A percentile compares a stretch with the other conserved stretches of the same genome.
Evolutionary conservation across 768 basidiomycete species (phyloP).

Genomic region (Suillus spraguei): DNA sequence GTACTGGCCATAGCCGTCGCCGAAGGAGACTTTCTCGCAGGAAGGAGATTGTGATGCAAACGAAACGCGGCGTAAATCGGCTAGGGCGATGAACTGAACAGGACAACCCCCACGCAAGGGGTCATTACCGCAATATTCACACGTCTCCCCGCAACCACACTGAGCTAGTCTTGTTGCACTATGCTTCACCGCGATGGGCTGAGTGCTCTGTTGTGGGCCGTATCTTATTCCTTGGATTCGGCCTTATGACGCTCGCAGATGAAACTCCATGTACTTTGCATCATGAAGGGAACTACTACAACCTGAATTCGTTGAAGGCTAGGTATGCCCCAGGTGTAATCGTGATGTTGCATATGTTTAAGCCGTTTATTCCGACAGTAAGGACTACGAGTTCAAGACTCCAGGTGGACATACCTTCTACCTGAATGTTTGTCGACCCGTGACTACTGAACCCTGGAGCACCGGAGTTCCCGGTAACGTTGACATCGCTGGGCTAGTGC

Average conservation of each 20-base stretch:
- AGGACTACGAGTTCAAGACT: constrained; percentile 61
- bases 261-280: constrained; percentile 67
- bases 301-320: constrained; percentile 62
- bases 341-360: not conserved
- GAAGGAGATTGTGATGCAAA: constrained; percentile 6
- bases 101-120: constrained; percentile 26
- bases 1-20: constrained; percentile 60
- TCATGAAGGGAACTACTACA: constrained; percentile 59
- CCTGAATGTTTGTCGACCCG: constrained; percentile 67
- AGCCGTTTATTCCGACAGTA: constrained; percentile 41
- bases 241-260: constrained; percentile 24
- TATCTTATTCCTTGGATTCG: constrained; percentile 7
- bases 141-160: not conserved
- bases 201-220: constrained; percentile 11
- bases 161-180: not conserved
- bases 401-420: constrained; percentile 47
- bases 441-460: constrained; percentile 61
- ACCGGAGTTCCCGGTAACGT: constrained; percentile 50
- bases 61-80: constrained; percentile 29
- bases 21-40: constrained; percentile 21
- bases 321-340: constrained; percentile 42
- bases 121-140: constrained; percentile 15
- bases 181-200: constrained; percentile 3
- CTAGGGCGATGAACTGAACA: constrained; percentile 22
- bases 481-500: constrained; percentile 65